Evolutionary conservation across 352 stramenopile species (phyloP).

Genomic region (Phytophthora macrochlamydospora): DNA sequence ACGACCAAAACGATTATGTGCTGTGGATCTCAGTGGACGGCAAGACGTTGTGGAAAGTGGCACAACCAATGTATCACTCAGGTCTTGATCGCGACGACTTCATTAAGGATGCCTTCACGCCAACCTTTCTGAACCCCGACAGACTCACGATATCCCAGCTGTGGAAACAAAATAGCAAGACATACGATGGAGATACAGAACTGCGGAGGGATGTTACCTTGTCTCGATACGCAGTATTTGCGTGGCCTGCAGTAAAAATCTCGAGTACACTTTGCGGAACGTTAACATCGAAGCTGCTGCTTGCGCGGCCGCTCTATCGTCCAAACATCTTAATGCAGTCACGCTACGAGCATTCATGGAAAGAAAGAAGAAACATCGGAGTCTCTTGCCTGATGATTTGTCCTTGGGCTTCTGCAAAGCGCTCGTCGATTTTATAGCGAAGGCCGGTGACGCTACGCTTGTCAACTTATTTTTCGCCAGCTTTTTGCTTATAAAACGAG

Average conservation of each 20-base stretch:
- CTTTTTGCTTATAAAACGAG: neutral
- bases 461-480: neutral
- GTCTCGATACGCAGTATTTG: constrained; percentile 21
- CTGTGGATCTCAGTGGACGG: constrained; percentile 7
- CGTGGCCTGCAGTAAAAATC: constrained; percentile 14
- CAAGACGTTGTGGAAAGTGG: neutral
- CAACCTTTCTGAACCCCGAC: constrained; percentile 17
- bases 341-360: constrained; percentile 14
- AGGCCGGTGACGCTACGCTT: neutral
- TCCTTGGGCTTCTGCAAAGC: neutral
- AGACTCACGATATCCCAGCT: constrained; percentile 9
- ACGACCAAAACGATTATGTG: constrained; percentile 12
- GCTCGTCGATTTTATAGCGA: neutral
- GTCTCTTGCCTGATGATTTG: too few relatives aligned
- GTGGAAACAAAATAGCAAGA: constrained; percentile 9
- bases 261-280: constrained; percentile 9
- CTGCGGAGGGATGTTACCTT: constrained; percentile 10
- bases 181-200: constrained; percentile 10
- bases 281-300: constrained; percentile 12
- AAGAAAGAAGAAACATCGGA: neutral
- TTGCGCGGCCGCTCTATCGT: neutral
- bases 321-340: neutral
- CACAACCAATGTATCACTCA: constrained; percentile 3
- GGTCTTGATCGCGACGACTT: neutral
- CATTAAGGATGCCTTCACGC: neutral